Evolutionary conservation across 148 eudicot genomes (phyloP), one percentile per base, ranked within the genome.

Genomic region (Rhododendron henanense): DNA sequence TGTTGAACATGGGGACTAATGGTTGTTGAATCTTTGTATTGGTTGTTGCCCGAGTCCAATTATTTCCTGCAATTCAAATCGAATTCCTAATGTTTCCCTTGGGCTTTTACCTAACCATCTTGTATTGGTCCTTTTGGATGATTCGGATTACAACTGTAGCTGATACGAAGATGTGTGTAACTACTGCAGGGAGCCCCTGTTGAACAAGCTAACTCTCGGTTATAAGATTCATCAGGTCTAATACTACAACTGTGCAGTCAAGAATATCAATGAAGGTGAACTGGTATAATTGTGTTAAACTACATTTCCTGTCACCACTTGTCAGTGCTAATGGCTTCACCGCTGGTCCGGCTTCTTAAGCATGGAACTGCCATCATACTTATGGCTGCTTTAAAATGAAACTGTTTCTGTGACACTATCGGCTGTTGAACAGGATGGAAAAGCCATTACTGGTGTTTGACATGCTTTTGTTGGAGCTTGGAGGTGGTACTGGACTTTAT

Each of bases 171-270:
- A 65, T 44, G 57, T 65, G 23, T 65, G 25, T n/a, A 83, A 83
- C 75, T 65, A 63, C 21, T 65, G 57, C 85, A 83, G 84, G 84
- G 84, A 55, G 69, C 44, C 69, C 71, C 39, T 28, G 76, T 44
- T 5, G n/a, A 83, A 74, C 55, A n/a, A 10, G 77, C 53, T 6
- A 44, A 65, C 31, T 44, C 85, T 83, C 77, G 77, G 85, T 45
- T 82, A 19, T 82, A 82, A 61, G 74, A 82, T 59, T 57, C 84
- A 4, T 82, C 35, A 18, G 50, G 74, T 23, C 74, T 4, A 76
- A 19, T 76, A 39, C 50, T 41, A 37, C 25, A 2, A 16, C n/a
- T 37, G 44, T 39, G 10, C 23, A 76, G 79, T 76, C 48, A 35
- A 35, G 47, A 15, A 76, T 76, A 41, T 39, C 48, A 8, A 76